Conservation (phyloP, 2,329 filamentous ascomycete species). For the Trichophyton simii region DNA sequence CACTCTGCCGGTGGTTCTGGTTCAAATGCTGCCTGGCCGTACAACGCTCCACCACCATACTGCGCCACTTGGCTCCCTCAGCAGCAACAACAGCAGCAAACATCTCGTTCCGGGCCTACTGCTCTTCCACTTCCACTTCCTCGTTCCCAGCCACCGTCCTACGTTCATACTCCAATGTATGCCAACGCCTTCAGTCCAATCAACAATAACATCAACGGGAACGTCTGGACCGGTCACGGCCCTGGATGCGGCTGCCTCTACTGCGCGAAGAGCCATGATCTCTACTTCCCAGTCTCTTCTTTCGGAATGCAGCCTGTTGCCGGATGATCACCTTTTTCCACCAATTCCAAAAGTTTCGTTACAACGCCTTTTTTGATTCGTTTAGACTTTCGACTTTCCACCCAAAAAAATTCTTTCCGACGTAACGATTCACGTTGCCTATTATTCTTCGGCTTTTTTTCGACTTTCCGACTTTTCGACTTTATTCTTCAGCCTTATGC, state of each 20-base stretch:
- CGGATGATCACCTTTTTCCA: conserved; percentile 12
- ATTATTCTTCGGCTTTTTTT: background rate
- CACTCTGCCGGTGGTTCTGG: conserved; percentile 8
- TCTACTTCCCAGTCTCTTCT: conserved; percentile 35
- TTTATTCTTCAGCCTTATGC: background rate
- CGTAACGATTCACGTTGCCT: conserved; percentile 1
- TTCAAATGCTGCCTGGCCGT: conserved; percentile 28
- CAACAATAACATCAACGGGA: background rate
- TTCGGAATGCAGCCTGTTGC: conserved; percentile 31
- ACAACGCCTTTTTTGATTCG: background rate
- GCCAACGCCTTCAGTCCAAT: conserved; percentile 34
- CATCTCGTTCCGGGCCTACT: conserved; percentile 16
- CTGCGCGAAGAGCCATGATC: conserved; percentile 39
- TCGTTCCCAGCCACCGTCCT: conserved; percentile 34
- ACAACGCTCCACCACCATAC: conserved; percentile 31
- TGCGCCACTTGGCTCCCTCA: conserved; percentile 28
- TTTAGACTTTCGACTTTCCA: background rate
- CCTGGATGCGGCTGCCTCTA: conserved; percentile 37
- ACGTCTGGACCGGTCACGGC: conserved; percentile 36
- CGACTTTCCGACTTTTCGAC: background rate
- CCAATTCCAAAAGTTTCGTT: background rate
- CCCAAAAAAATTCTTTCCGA: background rate
- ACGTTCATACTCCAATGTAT: conserved; percentile 38
- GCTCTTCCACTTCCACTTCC: conserved; percentile 16
- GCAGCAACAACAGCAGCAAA: conserved; percentile 21